Evolutionary conservation across 352 stramenopile genomes (phyloP).

Genomic region (Lagenidium giganteum): DNA sequence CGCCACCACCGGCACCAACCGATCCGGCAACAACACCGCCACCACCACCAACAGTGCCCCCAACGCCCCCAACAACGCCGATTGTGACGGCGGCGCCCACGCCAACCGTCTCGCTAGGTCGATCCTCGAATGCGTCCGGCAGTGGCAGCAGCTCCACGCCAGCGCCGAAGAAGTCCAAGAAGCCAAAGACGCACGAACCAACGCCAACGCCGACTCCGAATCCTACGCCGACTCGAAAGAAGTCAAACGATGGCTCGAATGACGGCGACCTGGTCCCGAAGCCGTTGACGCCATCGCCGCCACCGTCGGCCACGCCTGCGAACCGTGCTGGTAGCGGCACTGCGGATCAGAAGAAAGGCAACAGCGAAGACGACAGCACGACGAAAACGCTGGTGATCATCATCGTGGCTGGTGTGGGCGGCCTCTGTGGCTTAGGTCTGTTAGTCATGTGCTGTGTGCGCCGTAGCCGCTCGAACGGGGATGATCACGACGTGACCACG

Average conservation of each 20-base stretch:
- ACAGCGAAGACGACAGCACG: neutral
- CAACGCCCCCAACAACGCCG: constrained; percentile 1
- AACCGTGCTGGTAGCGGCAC: no score
- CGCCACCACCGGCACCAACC: constrained; percentile 4
- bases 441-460: constrained; percentile 19
- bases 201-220: constrained; percentile 1
- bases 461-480: constrained; percentile 10
- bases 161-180: neutral
- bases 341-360: constrained; percentile 1
- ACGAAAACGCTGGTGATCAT: constrained; percentile 18
- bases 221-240: neutral
- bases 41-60: constrained; percentile 1
- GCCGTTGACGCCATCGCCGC: neutral
- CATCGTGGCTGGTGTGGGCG: constrained; percentile 13
- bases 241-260: neutral
- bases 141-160: constrained; percentile 5
- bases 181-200: constrained; percentile 4
- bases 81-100: neutral
- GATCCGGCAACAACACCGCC: constrained; percentile 1
- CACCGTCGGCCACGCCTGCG: neutral
- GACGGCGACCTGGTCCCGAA: neutral
- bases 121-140: constrained; percentile 1
- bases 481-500: constrained; percentile 13
- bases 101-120: neutral
- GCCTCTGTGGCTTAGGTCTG: constrained; percentile 13